Evolutionary conservation across 768 basidiomycete species (phyloP).

Genomic region (Phanerochaete sordida): DNA sequence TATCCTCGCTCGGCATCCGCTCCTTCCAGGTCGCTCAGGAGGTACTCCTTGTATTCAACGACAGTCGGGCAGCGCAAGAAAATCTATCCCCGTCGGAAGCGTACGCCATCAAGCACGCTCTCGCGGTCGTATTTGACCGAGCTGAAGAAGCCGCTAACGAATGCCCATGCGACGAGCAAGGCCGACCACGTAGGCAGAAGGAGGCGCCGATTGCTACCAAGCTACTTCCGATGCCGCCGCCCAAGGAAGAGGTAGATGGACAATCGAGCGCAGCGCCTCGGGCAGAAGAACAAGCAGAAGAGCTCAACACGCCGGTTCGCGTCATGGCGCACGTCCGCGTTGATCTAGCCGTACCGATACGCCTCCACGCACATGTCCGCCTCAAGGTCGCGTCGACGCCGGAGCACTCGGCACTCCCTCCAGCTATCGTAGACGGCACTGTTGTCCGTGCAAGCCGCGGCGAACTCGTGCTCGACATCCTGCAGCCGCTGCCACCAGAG

Average conservation of each 20-base stretch:
- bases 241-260: conserved; percentile 23
- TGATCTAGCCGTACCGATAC: conserved; percentile 44
- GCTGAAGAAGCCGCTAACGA: conserved; percentile 65
- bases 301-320: conserved; percentile 19
- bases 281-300: neutral
- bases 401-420: conserved; percentile 22
- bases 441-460: conserved; percentile 52
- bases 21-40: conserved; percentile 53
- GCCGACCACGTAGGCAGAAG: conserved; percentile 44
- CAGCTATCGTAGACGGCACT: conserved; percentile 53
- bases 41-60: conserved; percentile 56
- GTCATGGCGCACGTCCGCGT: conserved; percentile 54
- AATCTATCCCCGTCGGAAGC: conserved; percentile 23
- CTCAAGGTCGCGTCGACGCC: conserved; percentile 55
- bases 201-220: conserved; percentile 41
- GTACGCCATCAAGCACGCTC: conserved; percentile 54
- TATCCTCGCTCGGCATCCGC: conserved; percentile 49
- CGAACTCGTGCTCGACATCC: conserved; percentile 49
- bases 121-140: conserved; percentile 58
- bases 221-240: conserved; percentile 30
- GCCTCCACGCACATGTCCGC: conserved; percentile 66
- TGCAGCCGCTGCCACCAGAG: conserved; percentile 61
- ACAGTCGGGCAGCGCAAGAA: conserved; percentile 31
- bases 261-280: neutral
- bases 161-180: conserved; percentile 65